These are phyloP conservation scores for Boletus vermiculosoides DNA, from an alignment of 768 basidiomycete species.

Conservation along the genomic window DNA sequence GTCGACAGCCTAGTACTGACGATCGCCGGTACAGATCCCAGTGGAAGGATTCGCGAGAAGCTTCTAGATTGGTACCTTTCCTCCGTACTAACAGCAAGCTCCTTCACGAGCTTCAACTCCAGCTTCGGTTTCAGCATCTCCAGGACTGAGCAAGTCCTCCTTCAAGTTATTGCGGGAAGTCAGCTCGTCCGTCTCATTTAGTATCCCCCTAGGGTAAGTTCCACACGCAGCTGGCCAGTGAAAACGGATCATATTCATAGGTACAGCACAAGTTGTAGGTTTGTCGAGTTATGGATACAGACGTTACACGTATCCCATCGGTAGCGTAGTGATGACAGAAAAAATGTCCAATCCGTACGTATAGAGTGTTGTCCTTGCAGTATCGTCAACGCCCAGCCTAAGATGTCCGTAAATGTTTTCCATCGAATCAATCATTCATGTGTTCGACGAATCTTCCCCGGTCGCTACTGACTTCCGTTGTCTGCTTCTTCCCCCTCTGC, in stretches of 20 bases:
- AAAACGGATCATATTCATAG: not conserved
- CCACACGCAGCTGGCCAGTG: not conserved
- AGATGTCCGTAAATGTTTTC: not conserved
- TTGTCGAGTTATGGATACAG: not conserved
- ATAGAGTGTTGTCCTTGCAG: not conserved
- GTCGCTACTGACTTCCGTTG: slow-evolving; percentile 17
- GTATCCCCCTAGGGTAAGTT: not conserved
- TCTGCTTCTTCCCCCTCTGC: slow-evolving; percentile 23
- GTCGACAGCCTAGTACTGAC: too few relatives aligned
- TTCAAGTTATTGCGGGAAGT: not conserved
- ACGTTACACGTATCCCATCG: too few relatives aligned
- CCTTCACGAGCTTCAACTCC: too few relatives aligned
- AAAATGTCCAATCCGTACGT: not conserved
- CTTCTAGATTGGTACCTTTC: too few relatives aligned
- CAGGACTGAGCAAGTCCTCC: not conserved
- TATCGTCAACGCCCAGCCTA: not conserved
- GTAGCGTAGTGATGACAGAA: not conserved
- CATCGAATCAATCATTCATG: slow-evolving; percentile 18
- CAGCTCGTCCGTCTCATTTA: too few relatives aligned
- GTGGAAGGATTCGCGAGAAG: too few relatives aligned
- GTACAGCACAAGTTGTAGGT: not conserved
- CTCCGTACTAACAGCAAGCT: too few relatives aligned
- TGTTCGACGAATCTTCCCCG: slow-evolving; percentile 42
- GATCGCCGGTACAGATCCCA: slow-evolving; percentile 1
- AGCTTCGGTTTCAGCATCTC: not conserved